A percentile compares a stretch with the other conserved stretches of the same genome.
These are phyloP conservation scores for Suhomyces canberraensis DNA, from an alignment of 805 yeast species.

Conservation along the genomic window DNA sequence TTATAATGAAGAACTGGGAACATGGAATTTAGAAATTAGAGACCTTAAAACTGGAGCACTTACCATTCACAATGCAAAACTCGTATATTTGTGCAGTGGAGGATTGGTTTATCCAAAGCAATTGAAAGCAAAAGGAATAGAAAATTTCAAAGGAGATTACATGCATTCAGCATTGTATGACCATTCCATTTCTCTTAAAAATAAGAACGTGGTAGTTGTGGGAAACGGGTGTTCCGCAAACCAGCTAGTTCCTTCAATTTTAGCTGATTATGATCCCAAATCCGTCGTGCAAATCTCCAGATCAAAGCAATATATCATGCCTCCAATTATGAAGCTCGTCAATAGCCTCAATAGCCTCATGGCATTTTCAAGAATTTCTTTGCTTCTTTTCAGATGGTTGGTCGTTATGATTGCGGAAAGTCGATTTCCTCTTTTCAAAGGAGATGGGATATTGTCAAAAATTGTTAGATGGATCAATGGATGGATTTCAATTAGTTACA, in stretches of 20 bases:
- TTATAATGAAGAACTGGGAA: slow-evolving; percentile 22
- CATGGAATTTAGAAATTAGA: slow-evolving; percentile 28
- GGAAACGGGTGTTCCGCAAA: slow-evolving; percentile 45
- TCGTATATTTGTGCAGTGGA: slow-evolving; percentile 29
- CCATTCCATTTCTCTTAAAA: slow-evolving; percentile 29
- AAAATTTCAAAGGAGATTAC: slow-evolving; percentile 33
- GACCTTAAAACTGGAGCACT: slow-evolving; percentile 29
- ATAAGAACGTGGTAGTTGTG: slow-evolving; percentile 35
- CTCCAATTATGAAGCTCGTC: slow-evolving; percentile 30
- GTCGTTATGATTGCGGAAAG: slow-evolving; percentile 28
- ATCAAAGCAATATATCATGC: slow-evolving; percentile 37
- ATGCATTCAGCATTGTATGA: slow-evolving; percentile 43
- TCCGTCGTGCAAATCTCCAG: slow-evolving; percentile 32
- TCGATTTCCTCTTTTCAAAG: slow-evolving; percentile 35
- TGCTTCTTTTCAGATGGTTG: slow-evolving; percentile 27
- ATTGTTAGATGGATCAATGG: slow-evolving; percentile 24
- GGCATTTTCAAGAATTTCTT: slow-evolving; percentile 25
- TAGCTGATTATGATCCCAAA: slow-evolving; percentile 24
- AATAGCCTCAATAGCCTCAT: slow-evolving; percentile 19
- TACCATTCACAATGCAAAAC: slow-evolving; percentile 26
- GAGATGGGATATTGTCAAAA: slow-evolving; percentile 25
- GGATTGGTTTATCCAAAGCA: slow-evolving; percentile 37
- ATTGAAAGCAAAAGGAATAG: slow-evolving; percentile 29
- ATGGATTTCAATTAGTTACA: slow-evolving; percentile 19
- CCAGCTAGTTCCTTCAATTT: slow-evolving; percentile 37